Evolutionary conservation across 257 asterid genomes (phyloP), one percentile per base, ranked within the genome.

Genomic region (Linderniella brevidens): DNA sequence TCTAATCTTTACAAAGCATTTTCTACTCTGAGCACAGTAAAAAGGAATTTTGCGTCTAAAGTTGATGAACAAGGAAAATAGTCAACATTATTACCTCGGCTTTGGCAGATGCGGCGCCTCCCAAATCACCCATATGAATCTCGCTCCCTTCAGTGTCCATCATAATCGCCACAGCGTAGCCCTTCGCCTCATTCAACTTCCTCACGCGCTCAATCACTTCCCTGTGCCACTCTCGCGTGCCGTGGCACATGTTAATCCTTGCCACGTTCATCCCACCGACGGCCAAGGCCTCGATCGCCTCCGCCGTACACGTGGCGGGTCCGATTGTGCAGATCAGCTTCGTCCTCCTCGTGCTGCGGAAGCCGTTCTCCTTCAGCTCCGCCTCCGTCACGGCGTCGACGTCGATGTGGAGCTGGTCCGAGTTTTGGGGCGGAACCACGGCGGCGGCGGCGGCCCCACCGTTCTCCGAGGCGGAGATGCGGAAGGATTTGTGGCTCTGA

Each of bases 121-220:
- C 99, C 39, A 90, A 92, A 64, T 90, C 99, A 25, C 94, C 99
- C 96, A 85, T 86, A 67, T 86, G 99, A 62, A 90, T 85, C 79
- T 90, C 99, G 66, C 96, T 82, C 29, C 96, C 99, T 72, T 90
- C 99, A 42, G 99, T 90, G 61, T 90, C 99, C 96, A 90, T 90
- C 99, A 90, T 90, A 61, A 90, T 75, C 5, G 99, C 99, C 35
- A 90, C 94, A 1, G 99, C 99, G 52, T 41, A 90, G 3, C 99
- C 99, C 53, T 86, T 85, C 62, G 85, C 96, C 74, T 85, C 99
- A 62, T 90, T 90, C 92, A 90, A 67, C 49, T 67, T 73, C 73
- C 99, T 68, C 41, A 90, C 86, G 14, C 96, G 71, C 64, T 79
- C 77, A 46, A 90, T 82, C 50, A 90, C 96, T 65, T 67, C 74